A percentile compares a stretch with the other conserved stretches of the same genome.
phyloP scores from a whole-genome alignment of 169 alveolate genomes.

The Sarcocystis neurona region DNA sequence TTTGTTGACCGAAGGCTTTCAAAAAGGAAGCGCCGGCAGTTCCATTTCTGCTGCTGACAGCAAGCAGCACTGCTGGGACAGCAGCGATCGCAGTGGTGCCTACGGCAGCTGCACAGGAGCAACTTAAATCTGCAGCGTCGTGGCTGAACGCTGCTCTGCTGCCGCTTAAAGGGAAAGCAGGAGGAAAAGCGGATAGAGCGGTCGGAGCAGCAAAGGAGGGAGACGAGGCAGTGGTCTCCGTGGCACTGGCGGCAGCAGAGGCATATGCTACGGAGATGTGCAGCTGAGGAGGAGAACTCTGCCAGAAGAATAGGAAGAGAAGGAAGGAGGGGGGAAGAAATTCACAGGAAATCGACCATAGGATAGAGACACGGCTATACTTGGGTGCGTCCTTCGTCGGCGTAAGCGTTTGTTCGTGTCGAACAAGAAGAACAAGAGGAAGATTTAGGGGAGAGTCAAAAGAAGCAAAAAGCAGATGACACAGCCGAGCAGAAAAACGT shows the following conservation, averaged over 20 bases:
- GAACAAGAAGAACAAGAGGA: no score
- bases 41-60: conserved; percentile 57
- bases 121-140: conserved; percentile 22
- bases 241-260: conserved; percentile 46
- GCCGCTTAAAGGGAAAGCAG: conserved; percentile 65
- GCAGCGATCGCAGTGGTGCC: conserved; percentile 59
- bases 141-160: conserved; percentile 63
- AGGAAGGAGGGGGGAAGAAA: no score
- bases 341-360: no score
- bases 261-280: conserved; percentile 45
- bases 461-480: no score
- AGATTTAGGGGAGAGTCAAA: no score
- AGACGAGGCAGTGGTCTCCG: background rate
- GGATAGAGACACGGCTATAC: no score
- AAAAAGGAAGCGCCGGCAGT: conserved; percentile 30
- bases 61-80: conserved; percentile 48
- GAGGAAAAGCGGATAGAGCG: conserved; percentile 60
- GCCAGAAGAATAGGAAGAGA: no score
- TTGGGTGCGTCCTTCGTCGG: no score
- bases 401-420: no score
- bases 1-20: conserved; percentile 21
- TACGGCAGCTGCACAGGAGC: conserved; percentile 8
- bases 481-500: no score
- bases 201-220: conserved; percentile 66
- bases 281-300: background rate